phyloP scores from a whole-genome alignment of 2,329 filamentous ascomycete species.

The Lachnellula occidentalis region DNA sequence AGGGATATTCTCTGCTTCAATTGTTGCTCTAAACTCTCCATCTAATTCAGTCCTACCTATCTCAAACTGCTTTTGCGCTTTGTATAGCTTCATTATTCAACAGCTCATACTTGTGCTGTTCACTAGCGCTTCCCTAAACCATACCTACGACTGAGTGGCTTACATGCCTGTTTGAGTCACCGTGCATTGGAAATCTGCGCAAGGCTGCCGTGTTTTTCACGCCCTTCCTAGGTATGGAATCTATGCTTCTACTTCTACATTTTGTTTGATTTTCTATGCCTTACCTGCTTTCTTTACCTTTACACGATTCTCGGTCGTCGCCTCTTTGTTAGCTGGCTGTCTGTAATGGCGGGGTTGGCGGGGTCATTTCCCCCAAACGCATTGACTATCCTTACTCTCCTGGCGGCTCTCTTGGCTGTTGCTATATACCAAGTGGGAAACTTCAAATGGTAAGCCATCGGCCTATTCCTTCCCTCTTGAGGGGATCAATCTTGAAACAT shows the following conservation, averaged over 20 bases:
- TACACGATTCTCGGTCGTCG: neutral
- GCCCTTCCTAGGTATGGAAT: constrained; percentile 7
- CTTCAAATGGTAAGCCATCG: constrained; percentile 17
- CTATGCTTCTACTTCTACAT: neutral
- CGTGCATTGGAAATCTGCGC: constrained; percentile 8
- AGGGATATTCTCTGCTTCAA: neutral
- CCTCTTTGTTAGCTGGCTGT: neutral
- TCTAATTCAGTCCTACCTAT: too few relatives aligned
- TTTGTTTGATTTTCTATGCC: neutral
- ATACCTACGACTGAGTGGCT: neutral
- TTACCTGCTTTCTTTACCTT: constrained; percentile 1
- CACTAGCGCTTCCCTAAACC: neutral
- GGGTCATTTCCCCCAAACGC: constrained; percentile 5
- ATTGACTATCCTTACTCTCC: constrained; percentile 4
- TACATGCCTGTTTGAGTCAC: constrained; percentile 3
- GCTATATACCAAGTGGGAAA: constrained; percentile 16
- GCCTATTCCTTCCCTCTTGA: neutral
- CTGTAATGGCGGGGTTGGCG: constrained; percentile 11
- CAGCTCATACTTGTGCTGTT: neutral
- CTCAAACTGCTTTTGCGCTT: too few relatives aligned
- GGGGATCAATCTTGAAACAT: neutral
- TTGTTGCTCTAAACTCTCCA: neutral
- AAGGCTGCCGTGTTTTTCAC: constrained; percentile 12
- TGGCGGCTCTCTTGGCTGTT: constrained; percentile 16
- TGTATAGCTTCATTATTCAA: neutral